These are phyloP conservation scores for Calcarisporium arbuscula DNA, from an alignment of 2,329 filamentous ascomycete genomes.

Conservation along the genomic window DNA sequence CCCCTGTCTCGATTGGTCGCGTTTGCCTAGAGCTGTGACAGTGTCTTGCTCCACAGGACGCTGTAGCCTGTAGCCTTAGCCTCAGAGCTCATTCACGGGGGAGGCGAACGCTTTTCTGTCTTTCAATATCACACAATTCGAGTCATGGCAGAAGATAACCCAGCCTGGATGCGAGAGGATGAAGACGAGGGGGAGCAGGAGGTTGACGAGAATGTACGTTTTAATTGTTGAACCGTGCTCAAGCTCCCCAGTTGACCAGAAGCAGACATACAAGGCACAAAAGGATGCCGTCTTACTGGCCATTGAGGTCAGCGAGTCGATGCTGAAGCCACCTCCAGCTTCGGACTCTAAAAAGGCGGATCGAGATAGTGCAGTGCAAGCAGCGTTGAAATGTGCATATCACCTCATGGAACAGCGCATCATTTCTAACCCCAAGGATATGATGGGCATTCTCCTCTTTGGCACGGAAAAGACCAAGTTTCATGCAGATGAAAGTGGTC, in stretches of 20 bases:
- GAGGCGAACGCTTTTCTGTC: too few relatives aligned
- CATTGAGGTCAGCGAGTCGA: constrained; percentile 84
- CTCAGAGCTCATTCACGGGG: too few relatives aligned
- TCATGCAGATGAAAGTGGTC: constrained; percentile 57
- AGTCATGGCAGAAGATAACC: constrained; percentile 28
- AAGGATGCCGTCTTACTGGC: constrained; percentile 99
- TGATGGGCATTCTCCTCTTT: constrained; percentile 93
- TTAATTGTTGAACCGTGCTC: too few relatives aligned
- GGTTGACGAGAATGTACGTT: constrained; percentile 55
- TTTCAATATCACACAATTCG: too few relatives aligned
- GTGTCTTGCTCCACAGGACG: too few relatives aligned
- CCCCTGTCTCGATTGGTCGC: constrained; percentile 17
- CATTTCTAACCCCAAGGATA: constrained; percentile 91
- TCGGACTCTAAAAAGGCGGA: constrained; percentile 69
- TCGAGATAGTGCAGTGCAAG: constrained; percentile 69
- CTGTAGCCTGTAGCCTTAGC: constrained; percentile 10
- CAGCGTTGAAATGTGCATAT: constrained; percentile 89
- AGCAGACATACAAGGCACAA: constrained; percentile 76
- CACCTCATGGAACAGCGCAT: constrained; percentile 97
- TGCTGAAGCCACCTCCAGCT: constrained; percentile 64
- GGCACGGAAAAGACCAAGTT: constrained; percentile 83
- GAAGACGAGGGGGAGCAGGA: constrained; percentile 59
- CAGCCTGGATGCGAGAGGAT: constrained; percentile 43
- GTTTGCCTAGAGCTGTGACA: constrained; percentile 26
- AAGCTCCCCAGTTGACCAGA: constrained; percentile 1